Percentiles rank a stretch among this genome's conserved stretches.
These are phyloP conservation scores for Tricholoma sp. DNA, from an alignment of 768 basidiomycete genomes.

Conservation along the genomic window DNA sequence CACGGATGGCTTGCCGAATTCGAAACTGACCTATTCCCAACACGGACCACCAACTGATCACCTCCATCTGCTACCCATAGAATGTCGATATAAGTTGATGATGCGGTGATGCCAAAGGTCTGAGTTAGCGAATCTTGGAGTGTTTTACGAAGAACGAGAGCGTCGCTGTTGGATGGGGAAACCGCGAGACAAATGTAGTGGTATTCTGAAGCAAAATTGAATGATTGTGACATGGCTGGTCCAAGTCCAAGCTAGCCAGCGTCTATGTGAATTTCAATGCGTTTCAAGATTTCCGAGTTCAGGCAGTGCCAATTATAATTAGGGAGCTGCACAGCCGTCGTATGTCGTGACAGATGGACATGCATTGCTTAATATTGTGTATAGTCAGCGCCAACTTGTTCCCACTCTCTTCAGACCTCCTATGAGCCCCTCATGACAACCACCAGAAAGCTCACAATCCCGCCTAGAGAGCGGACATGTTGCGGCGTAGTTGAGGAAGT, in stretches of 20 bases:
- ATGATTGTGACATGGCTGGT: constrained; percentile 16
- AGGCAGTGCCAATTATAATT: too few relatives aligned
- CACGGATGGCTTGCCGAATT: not conserved
- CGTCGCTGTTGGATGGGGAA: constrained; percentile 33
- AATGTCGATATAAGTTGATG: constrained; percentile 53
- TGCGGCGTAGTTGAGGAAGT: constrained; percentile 56
- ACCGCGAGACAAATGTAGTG: constrained; percentile 47
- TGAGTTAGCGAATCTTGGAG: constrained; percentile 52
- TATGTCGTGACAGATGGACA: too few relatives aligned
- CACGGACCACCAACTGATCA: constrained; percentile 35
- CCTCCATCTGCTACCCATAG: constrained; percentile 46
- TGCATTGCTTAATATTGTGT: too few relatives aligned
- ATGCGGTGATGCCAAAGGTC: constrained; percentile 48
- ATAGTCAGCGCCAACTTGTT: not conserved
- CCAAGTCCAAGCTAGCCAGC: not conserved
- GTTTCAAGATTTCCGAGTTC: too few relatives aligned
- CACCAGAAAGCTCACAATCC: not conserved
- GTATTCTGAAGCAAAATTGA: constrained; percentile 15
- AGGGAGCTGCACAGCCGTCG: too few relatives aligned
- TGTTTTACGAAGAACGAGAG: constrained; percentile 44
- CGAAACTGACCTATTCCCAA: constrained; percentile 31
- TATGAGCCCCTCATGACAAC: not conserved
- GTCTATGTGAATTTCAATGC: too few relatives aligned
- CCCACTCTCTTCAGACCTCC: not conserved
- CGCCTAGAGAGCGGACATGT: constrained; percentile 20